Evolutionary conservation across 2,329 filamentous ascomycete genomes (phyloP), one percentile per base, ranked within the genome.

Genomic region (Aspergillus sp.): DNA sequence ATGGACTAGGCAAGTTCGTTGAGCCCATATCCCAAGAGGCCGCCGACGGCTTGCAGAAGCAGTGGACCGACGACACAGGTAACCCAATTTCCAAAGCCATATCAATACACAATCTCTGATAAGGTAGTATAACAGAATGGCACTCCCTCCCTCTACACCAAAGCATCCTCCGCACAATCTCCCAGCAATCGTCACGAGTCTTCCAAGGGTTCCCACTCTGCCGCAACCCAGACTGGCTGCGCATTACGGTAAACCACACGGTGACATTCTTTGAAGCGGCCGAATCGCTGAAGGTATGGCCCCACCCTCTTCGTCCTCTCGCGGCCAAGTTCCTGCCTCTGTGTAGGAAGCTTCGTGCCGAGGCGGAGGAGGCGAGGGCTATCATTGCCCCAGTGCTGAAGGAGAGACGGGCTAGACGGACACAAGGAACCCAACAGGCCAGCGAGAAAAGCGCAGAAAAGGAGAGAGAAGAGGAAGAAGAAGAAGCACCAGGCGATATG

Each of bases 141-240:
- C 59, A 62, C 26, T 17, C 32, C 2, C 15, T 63, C 4, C n/a
- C 26, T 2, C 52, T 61, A 2, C 45, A 59, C 15, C 13, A 43
- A 3, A 60, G 11, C 20, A 38, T 62, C 26, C 44, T 62, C 1
- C 18, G 26, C 12, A 53, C 58, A 8, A 39, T 62, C 41, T 45
- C 55, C 2, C 58, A 45, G 5, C 32, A 60, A 6, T 52, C 58
- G 2, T 58, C 26, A 3, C 26, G 26, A 30, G 26, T 30, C 26
- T 30, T 30, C 55, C 5, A 50, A 45, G 9, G 62, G 59, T 11
- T 62, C 66, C 13, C 48, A 9, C 17, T 66, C 18, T 64, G 62
- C 41, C 62, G 56, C 4, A 55, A 66, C 42, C 56, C 55, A 5
- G 49, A 56, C 30, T 67, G 65, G 64, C 49, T 62, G 3, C 44